A percentile compares a stretch with the other conserved stretches of the same genome.
Evolutionary conservation across 306 rosid species (phyloP).

Genomic region (Medicago ruthenica): DNA sequence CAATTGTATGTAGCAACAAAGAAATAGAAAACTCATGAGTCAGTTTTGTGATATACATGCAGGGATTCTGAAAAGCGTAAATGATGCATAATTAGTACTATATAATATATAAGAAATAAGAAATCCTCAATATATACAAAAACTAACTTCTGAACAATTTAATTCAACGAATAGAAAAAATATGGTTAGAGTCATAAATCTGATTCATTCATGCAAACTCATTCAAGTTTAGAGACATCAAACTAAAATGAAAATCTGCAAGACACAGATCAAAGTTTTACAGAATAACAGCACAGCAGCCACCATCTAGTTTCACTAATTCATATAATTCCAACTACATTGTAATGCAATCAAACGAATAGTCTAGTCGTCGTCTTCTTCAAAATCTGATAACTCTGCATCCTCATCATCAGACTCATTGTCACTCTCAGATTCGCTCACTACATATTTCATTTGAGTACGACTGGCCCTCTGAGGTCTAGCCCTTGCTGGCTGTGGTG

Average conservation of each 20-base stretch:
- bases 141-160: neutral
- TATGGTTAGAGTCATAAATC: neutral
- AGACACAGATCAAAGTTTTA: slow-evolving; percentile 34
- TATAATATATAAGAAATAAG: neutral
- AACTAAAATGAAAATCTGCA: slow-evolving; percentile 1
- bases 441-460: slow-evolving; percentile 50
- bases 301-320: neutral
- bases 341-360: neutral
- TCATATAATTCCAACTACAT: neutral
- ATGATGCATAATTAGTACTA: neutral
- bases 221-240: neutral
- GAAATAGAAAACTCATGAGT: slow-evolving; percentile 26
- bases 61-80: slow-evolving; percentile 7
- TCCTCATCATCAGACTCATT: slow-evolving; percentile 33
- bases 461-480: slow-evolving; percentile 75
- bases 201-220: neutral
- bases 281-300: neutral
- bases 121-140: neutral
- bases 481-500: slow-evolving; percentile 53
- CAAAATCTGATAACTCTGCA: slow-evolving; percentile 51
- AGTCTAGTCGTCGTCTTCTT: slow-evolving; percentile 52
- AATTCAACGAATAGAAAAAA: neutral
- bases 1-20: slow-evolving; percentile 42
- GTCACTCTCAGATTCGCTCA: slow-evolving; percentile 80
- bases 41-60: slow-evolving; percentile 11